These are phyloP conservation scores for Claviceps sp. DNA, from an alignment of 2,329 filamentous ascomycete genomes.

Conservation along the genomic window DNA sequence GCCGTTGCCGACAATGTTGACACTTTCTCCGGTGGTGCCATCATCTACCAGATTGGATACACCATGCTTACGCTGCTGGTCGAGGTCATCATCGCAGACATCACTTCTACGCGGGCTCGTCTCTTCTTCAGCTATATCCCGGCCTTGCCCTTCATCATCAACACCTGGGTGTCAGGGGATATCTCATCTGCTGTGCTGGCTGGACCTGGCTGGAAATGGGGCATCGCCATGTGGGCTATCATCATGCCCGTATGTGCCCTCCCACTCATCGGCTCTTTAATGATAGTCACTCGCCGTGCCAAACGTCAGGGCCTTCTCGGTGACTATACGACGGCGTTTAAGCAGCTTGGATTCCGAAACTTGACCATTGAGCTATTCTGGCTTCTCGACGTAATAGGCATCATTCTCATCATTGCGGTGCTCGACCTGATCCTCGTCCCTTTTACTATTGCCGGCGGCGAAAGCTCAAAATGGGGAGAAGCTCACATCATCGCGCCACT, in stretches of 20 bases:
- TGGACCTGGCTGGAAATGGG: conserved; percentile 44
- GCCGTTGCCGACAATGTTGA: conserved; percentile 36
- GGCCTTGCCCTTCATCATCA: conserved; percentile 49
- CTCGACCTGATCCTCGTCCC: conserved; percentile 50
- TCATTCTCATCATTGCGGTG: conserved; percentile 41
- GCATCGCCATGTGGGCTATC: conserved; percentile 53
- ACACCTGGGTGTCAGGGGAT: conserved; percentile 47
- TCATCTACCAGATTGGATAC: conserved; percentile 50
- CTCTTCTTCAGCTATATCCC: conserved; percentile 47
- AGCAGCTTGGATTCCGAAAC: conserved; percentile 24
- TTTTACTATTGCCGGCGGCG: conserved; percentile 39
- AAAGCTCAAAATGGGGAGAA: conserved; percentile 33
- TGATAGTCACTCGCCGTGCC: conserved; percentile 43
- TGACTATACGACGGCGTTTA: conserved; percentile 10
- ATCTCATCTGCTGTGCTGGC: conserved; percentile 37
- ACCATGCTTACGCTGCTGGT: conserved; percentile 48
- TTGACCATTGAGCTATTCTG: conserved; percentile 36
- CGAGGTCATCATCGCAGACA: conserved; percentile 54
- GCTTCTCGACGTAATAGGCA: conserved; percentile 41
- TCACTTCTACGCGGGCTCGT: conserved; percentile 50
- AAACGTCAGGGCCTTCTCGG: conserved; percentile 31
- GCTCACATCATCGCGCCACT: conserved; percentile 40
- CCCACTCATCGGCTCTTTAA: conserved; percentile 44
- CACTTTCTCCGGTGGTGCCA: conserved; percentile 41
- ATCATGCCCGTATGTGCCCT: conserved; percentile 46